These are phyloP conservation scores for Phyllosticta capitalensis DNA, from an alignment of 2,329 filamentous ascomycete genomes.

Conservation along the genomic window DNA sequence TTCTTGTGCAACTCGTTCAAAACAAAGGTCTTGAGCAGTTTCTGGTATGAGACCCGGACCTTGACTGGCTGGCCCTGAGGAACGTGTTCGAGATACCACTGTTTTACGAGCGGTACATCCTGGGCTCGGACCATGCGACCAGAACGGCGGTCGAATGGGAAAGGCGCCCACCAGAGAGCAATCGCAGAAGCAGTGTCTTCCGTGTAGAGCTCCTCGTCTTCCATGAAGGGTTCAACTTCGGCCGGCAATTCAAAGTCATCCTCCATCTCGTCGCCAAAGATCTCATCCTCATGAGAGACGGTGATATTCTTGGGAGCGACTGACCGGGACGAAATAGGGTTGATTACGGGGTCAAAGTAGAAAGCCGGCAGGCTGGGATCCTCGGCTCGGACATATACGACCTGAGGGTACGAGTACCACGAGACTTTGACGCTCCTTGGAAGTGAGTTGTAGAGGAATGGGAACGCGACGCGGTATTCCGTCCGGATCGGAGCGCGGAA, in stretches of 20 bases:
- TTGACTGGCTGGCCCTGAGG: constrained; percentile 88
- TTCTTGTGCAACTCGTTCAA: constrained; percentile 96
- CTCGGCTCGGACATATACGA: constrained; percentile 81
- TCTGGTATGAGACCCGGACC: constrained; percentile 96
- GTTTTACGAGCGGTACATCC: constrained; percentile 93
- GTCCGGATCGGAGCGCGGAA: constrained; percentile 92
- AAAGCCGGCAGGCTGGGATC: constrained; percentile 87
- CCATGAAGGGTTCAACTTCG: constrained; percentile 77
- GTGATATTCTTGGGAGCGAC: constrained; percentile 93
- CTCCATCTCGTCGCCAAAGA: constrained; percentile 82
- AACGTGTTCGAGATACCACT: constrained; percentile 96
- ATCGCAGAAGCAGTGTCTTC: constrained; percentile 86
- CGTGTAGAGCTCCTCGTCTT: constrained; percentile 80
- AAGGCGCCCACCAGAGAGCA: constrained; percentile 95
- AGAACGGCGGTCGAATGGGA: constrained; percentile 87
- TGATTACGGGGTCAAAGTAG: constrained; percentile 96
- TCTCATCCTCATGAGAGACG: constrained; percentile 81
- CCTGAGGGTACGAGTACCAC: constrained; percentile 89
- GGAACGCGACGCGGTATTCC: constrained; percentile 89
- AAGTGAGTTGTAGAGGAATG: constrained; percentile 91
- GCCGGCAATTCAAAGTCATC: constrained; percentile 76
- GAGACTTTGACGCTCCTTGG: constrained; percentile 87
- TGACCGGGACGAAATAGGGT: constrained; percentile 90
- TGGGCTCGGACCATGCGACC: constrained; percentile 94
- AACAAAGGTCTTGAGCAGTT: constrained; percentile 90